phyloP scores from a whole-genome alignment of 2,329 filamentous ascomycete genomes.

The Neodidymelliopsis sp. region DNA sequence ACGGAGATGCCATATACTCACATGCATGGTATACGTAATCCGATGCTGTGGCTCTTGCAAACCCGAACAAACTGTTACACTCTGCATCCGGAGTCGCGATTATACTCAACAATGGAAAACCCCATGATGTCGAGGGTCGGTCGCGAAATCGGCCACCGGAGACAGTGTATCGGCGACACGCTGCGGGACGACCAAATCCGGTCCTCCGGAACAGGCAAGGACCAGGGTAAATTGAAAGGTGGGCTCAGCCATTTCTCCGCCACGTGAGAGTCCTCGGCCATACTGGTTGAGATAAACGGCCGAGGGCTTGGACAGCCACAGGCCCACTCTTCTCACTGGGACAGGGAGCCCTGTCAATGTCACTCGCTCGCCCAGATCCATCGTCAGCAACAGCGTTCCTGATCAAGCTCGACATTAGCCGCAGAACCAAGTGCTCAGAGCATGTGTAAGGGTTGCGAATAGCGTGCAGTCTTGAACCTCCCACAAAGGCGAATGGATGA shows the following conservation, averaged over 20 bases:
- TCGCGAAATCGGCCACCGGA: conserved; percentile 25
- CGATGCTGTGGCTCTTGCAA: not conserved
- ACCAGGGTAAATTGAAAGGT: conserved; percentile 20
- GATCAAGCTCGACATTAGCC: conserved; percentile 26
- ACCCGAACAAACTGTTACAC: conserved; percentile 13
- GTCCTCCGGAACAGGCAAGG: conserved; percentile 26
- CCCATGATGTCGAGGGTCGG: conserved; percentile 20
- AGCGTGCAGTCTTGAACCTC: not conserved
- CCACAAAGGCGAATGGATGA: not conserved
- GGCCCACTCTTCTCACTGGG: conserved; percentile 24
- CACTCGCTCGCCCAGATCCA: conserved; percentile 32
- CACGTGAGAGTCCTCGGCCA: conserved; percentile 44
- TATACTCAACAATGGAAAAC: conserved; percentile 11
- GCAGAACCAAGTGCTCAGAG: conserved; percentile 24
- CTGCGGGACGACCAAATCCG: conserved; percentile 21
- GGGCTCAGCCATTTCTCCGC: conserved; percentile 23
- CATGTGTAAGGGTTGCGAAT: conserved; percentile 7
- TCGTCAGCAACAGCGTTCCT: conserved; percentile 34
- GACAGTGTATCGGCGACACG: conserved; percentile 8
- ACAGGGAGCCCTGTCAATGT: conserved; percentile 39
- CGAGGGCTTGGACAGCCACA: conserved; percentile 39
- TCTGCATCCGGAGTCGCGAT: conserved; percentile 16
- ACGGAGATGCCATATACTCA: conserved; percentile 21
- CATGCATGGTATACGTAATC: conserved; percentile 16
- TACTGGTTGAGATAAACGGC: conserved; percentile 24